These are phyloP conservation scores for Suillus subalutaceus DNA, from an alignment of 768 basidiomycete genomes.

Conservation along the genomic window DNA sequence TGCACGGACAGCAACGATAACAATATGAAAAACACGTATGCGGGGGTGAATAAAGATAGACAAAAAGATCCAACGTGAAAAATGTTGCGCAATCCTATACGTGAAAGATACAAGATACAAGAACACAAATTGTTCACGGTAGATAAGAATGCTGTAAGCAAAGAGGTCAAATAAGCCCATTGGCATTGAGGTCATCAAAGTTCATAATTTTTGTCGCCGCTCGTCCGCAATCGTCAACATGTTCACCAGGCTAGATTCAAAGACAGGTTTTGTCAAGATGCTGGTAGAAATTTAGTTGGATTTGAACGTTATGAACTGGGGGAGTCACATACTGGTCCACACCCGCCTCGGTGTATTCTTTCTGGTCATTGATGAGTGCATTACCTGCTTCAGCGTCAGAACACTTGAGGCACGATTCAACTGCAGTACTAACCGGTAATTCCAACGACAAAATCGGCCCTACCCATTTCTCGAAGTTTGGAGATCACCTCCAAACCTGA, in stretches of 20 bases:
- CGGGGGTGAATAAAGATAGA: slow-evolving; percentile 5
- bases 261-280: slow-evolving; percentile 79
- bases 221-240: slow-evolving; percentile 48
- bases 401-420: neutral
- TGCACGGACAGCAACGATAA: neutral
- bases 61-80: slow-evolving; percentile 1
- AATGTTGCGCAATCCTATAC: neutral
- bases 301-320: neutral
- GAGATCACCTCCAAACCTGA: slow-evolving; percentile 71
- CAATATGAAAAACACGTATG: neutral
- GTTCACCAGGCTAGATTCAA: slow-evolving; percentile 52
- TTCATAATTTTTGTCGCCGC: slow-evolving; percentile 30
- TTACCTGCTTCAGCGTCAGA: slow-evolving; percentile 45
- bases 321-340: slow-evolving; percentile 62
- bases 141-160: neutral
- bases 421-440: slow-evolving; percentile 57
- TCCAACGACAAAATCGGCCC: slow-evolving; percentile 80
- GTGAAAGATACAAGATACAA: neutral
- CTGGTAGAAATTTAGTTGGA: slow-evolving; percentile 35
- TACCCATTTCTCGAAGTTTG: slow-evolving; percentile 64
- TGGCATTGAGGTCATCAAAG: neutral
- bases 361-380: slow-evolving; percentile 62
- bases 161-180: neutral
- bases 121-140: neutral
- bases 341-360: slow-evolving; percentile 75